These are phyloP conservation scores for Huntiella abstrusa DNA, from an alignment of 2,329 filamentous ascomycete genomes.

Conservation along the genomic window DNA sequence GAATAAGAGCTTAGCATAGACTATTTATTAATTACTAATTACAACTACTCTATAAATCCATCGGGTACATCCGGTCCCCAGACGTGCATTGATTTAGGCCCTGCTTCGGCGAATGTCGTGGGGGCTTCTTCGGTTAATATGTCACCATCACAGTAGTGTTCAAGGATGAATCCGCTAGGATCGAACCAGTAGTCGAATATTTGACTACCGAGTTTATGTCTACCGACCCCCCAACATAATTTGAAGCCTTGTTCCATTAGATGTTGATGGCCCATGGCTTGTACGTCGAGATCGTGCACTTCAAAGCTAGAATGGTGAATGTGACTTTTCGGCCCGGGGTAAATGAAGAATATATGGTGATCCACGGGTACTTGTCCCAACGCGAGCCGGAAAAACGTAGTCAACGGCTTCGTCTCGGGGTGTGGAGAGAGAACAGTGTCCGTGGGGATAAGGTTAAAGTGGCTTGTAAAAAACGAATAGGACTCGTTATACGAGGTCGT, in stretches of 20 bases:
- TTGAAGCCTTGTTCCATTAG: conserved; percentile 41
- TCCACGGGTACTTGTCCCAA: conserved; percentile 27
- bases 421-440: conserved; percentile 18
- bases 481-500: conserved; percentile 30
- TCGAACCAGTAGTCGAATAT: conserved; percentile 40
- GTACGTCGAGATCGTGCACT: conserved; percentile 52
- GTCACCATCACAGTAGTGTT: conserved; percentile 56
- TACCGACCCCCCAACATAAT: conserved; percentile 51
- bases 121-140: conserved; percentile 36
- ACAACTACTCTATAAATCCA: not conserved
- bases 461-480: conserved; percentile 29
- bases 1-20: conserved; percentile 2
- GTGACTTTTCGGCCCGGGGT: conserved; percentile 27
- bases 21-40: too few species aligned
- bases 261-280: conserved; percentile 53
- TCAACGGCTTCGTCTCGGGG: conserved; percentile 19
- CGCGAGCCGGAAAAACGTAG: conserved; percentile 27
- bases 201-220: conserved; percentile 51
- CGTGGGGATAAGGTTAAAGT: conserved; percentile 33
- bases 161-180: conserved; percentile 41
- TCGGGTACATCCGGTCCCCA: conserved; percentile 19
- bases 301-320: conserved; percentile 53
- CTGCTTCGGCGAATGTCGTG: conserved; percentile 22
- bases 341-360: conserved; percentile 33
- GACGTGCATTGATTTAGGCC: conserved; percentile 25